phyloP scores from a whole-genome alignment of 148 eudicot genomes.

The Vaccinium corymbosum region DNA sequence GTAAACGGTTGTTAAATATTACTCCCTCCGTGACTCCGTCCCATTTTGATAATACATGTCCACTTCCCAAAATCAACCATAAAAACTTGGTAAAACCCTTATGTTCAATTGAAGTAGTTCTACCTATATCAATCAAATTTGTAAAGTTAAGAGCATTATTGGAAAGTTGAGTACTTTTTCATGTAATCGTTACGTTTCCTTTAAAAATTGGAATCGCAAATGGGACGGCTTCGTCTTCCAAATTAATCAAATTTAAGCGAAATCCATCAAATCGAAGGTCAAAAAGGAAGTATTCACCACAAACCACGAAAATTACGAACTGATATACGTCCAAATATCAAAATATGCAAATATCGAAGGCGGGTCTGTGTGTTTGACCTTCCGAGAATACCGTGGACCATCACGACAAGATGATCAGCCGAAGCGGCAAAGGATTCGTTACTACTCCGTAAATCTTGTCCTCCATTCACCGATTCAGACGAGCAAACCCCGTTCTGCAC shows the following conservation, averaged over 20 bases:
- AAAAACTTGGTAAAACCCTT: too few species aligned
- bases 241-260: background rate
- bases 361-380: background rate
- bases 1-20: background rate
- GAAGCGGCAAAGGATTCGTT: background rate
- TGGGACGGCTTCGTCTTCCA: background rate
- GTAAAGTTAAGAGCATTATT: too few species aligned
- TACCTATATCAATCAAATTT: too few species aligned
- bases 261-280: background rate
- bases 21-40: too few species aligned
- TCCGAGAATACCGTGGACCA: slow-evolving; percentile 12
- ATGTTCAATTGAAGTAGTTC: too few species aligned
- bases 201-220: too few species aligned
- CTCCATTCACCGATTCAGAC: background rate
- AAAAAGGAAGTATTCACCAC: background rate
- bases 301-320: background rate
- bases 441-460: background rate
- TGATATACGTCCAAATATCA: background rate
- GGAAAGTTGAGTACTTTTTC: too few species aligned
- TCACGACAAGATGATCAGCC: slow-evolving; percentile 8
- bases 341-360: background rate
- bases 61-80: too few species aligned
- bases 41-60: too few species aligned
- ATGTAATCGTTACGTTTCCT: too few species aligned
- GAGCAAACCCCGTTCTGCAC: background rate